Evolutionary conservation across 163 green algal species (phyloP), one percentile per base, ranked within the genome.

Genomic region (Coccomyxa subellipsoidea): DNA sequence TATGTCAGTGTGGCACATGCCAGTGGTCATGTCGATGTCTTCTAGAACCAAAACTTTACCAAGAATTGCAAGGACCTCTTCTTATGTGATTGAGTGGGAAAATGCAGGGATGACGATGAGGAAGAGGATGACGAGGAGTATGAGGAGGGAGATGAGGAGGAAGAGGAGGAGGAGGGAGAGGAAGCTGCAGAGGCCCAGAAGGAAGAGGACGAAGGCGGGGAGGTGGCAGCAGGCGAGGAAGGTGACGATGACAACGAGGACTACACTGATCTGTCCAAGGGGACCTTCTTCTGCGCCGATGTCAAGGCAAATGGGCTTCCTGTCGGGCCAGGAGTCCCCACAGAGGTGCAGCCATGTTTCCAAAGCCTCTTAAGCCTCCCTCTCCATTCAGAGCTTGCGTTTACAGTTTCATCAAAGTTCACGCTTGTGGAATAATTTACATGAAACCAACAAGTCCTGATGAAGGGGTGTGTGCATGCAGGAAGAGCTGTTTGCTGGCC

Each of bases 401-500:
- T 18, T 59, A 47, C n/a, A n/a, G n/a, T n/a, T n/a, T n/a, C n/a
- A n/a, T n/a, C n/a, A n/a, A n/a, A n/a, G n/a, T n/a, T n/a, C n/a
- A n/a, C n/a, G n/a, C n/a, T n/a, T n/a, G n/a, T n/a, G n/a, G n/a
- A n/a, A n/a, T n/a, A n/a, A n/a, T n/a, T n/a, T 37, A 8, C 10
- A 69, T 38, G 40, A 75, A 54, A 21, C 31, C 36, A 83, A 35
- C 15, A 27, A 2, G 10, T 7, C 37, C 23, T 35, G 38, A 83
- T 35, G 10, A 40, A 29, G 40, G 37, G 32, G 78, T 34, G 31
- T 59, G 39, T 34, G 73, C 27, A 2, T 77, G 71, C 84, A 88
- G 82, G 87, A 89, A 37, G 90, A 94, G 54, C 84, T 94, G 27
- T 91, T 94, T 87, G 89, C 88, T 1, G 80, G 78, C 29, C 81